Evolutionary conservation across 768 basidiomycete species (phyloP).

Genomic region (Dentipellis fragilis): DNA sequence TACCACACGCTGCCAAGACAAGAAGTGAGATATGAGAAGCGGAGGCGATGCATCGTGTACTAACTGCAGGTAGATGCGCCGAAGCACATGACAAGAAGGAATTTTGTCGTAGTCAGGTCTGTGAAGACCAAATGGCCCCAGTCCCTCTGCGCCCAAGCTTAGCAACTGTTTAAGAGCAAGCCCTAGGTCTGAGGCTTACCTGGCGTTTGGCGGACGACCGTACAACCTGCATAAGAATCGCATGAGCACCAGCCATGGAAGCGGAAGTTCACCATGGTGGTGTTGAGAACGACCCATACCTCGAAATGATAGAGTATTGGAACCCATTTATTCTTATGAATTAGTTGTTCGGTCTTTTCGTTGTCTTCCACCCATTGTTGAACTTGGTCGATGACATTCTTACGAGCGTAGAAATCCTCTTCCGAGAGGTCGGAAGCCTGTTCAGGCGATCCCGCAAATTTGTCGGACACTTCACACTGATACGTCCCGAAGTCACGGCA

Average conservation of each 20-base stretch:
- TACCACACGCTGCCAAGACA: conserved; percentile 13
- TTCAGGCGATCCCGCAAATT: conserved; percentile 17
- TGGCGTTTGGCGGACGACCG: conserved; percentile 20
- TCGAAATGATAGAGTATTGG: conserved; percentile 25
- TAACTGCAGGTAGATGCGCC: conserved; percentile 16
- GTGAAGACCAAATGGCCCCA: conserved; percentile 25
- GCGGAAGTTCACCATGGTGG: neutral
- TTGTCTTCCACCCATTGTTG: conserved; percentile 10
- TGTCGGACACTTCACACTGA: conserved; percentile 19
- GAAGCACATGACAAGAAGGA: conserved; percentile 23
- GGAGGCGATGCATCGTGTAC: conserved; percentile 7
- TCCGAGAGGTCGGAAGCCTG: conserved; percentile 16
- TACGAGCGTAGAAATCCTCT: conserved; percentile 20
- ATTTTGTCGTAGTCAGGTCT: conserved; percentile 17
- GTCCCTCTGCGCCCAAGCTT: conserved; percentile 17
- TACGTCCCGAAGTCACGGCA: conserved; percentile 20
- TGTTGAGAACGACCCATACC: conserved; percentile 11
- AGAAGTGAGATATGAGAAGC: neutral
- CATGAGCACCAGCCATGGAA: neutral
- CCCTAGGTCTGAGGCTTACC: conserved; percentile 7
- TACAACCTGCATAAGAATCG: conserved; percentile 14
- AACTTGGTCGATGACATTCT: conserved; percentile 20
- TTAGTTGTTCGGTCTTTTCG: neutral
- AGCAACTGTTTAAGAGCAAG: neutral
- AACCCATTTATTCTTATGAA: conserved; percentile 14